Conservation (phyloP, 805 yeast genomes). For the Kodamaea jinghongensis region DNA sequence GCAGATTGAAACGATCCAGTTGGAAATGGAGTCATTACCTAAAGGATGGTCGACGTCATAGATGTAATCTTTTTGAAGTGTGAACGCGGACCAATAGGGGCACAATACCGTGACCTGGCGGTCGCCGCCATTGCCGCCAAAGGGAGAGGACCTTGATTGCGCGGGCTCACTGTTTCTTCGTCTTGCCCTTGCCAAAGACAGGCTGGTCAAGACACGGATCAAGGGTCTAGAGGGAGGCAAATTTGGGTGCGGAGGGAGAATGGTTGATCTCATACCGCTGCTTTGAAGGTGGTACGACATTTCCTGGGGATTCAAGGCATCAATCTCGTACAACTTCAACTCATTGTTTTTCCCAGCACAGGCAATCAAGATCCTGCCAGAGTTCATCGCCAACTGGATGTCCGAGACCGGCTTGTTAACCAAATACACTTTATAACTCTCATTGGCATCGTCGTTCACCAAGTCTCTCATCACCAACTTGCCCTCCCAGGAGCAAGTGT, state of each 20-base stretch:
- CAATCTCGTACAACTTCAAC: conserved; percentile 24
- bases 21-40: conserved; percentile 10
- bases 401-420: conserved; percentile 25
- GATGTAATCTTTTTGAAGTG: conserved; percentile 9
- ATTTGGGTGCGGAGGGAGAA: neutral
- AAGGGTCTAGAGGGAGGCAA: neutral
- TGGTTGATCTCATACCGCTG: conserved; percentile 5
- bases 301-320: conserved; percentile 8
- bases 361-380: conserved; percentile 16
- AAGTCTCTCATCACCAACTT: conserved; percentile 33
- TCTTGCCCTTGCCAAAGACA: conserved; percentile 2
- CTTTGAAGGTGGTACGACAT: conserved; percentile 4
- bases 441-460: conserved; percentile 34
- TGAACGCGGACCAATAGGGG: conserved; percentile 16
- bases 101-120: conserved; percentile 12
- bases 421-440: conserved; percentile 23
- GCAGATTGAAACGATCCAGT: conserved; percentile 26
- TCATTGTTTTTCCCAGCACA: conserved; percentile 29
- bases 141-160: neutral
- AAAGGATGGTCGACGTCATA: conserved; percentile 9
- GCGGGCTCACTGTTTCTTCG: neutral
- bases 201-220: conserved; percentile 1
- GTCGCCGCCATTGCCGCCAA: conserved; percentile 1
- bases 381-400: conserved; percentile 15
- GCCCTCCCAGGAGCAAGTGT: conserved; percentile 34